Evolutionary conservation across 2,329 filamentous ascomycete genomes (phyloP).

Genomic region (Didymella lethalis): DNA sequence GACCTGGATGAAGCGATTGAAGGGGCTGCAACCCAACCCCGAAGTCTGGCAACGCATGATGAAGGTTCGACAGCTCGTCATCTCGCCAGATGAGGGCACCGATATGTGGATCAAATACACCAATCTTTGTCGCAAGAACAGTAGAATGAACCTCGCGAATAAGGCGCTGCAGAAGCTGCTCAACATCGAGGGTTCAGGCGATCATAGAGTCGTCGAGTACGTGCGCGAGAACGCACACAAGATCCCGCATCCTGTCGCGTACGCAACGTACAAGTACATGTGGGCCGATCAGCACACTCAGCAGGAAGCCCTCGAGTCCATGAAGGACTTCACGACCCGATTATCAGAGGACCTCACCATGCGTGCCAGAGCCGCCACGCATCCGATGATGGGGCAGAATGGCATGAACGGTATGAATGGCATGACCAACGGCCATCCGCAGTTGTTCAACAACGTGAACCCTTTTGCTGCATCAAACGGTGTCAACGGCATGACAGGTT

Average conservation of each 20-base stretch:
- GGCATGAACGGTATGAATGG: constrained; percentile 55
- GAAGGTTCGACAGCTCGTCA: constrained; percentile 89
- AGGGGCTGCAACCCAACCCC: constrained; percentile 94
- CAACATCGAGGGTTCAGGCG: constrained; percentile 47
- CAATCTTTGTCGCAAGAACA: constrained; percentile 96
- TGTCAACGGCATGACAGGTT: constrained; percentile 59
- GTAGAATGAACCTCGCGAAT: constrained; percentile 91
- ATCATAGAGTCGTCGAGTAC: constrained; percentile 44
- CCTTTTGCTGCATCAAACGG: constrained; percentile 56
- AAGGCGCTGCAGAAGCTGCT: constrained; percentile 94
- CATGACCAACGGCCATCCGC: constrained; percentile 52
- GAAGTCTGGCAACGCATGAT: constrained; percentile 99
- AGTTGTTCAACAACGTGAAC: constrained; percentile 45
- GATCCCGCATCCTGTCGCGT: constrained; percentile 81
- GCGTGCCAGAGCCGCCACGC: constrained; percentile 44
- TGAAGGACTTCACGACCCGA: constrained; percentile 68
- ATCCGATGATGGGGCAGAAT: constrained; percentile 46
- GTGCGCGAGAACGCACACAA: constrained; percentile 51
- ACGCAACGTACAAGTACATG: constrained; percentile 96
- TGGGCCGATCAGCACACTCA: constrained; percentile 73
- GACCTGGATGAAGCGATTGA: constrained; percentile 94
- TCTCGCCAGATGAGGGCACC: constrained; percentile 90
- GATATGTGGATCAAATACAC: constrained; percentile 99
- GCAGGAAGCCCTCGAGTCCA: constrained; percentile 59
- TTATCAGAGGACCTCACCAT: constrained; percentile 66